Percentiles rank a stretch among this genome's conserved stretches.
phyloP scores from a whole-genome alignment of 495 filamentous ascomycete species.

The Aspergillus mulundensis region DNA sequence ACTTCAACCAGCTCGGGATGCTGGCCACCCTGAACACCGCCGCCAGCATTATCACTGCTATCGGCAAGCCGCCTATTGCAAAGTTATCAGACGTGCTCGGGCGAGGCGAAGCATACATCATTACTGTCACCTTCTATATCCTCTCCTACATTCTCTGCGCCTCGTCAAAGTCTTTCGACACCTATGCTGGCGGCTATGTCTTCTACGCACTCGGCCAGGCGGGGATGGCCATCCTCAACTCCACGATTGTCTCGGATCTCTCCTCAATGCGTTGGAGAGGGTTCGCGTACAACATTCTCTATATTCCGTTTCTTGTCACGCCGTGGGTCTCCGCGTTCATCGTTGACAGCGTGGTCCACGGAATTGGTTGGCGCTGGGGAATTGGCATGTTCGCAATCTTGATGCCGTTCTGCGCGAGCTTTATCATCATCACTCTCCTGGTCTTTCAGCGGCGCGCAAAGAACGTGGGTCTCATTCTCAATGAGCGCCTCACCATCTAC shows the following conservation, averaged over 20 bases:
- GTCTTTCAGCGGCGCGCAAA: constrained; percentile 38
- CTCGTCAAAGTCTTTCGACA: constrained; percentile 37
- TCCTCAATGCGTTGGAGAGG: constrained; percentile 45
- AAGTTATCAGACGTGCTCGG: constrained; percentile 48
- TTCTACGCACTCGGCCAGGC: constrained; percentile 45
- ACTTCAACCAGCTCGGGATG: constrained; percentile 39
- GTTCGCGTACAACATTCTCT: constrained; percentile 41
- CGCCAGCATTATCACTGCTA: constrained; percentile 39
- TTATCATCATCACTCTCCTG: constrained; percentile 43
- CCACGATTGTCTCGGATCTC: constrained; percentile 44
- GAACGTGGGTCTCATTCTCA: constrained; percentile 29
- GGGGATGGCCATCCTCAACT: constrained; percentile 44
- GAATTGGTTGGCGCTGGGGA: constrained; percentile 50
- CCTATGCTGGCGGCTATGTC: constrained; percentile 42
- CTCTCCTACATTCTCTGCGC: constrained; percentile 45
- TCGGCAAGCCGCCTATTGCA: constrained; percentile 46
- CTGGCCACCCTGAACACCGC: constrained; percentile 41
- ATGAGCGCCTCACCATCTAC: constrained; percentile 28
- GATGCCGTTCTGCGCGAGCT: constrained; percentile 44
- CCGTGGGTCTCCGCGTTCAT: constrained; percentile 45
- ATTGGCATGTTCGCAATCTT: constrained; percentile 50
- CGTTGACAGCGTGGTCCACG: constrained; percentile 38
- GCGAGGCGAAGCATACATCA: constrained; percentile 40
- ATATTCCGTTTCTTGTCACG: constrained; percentile 43
- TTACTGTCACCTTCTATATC: constrained; percentile 42